A percentile compares a stretch with the other conserved stretches of the same genome.
Conservation (phyloP, 345 rosid species). For the Populus pruinosa region DNA sequence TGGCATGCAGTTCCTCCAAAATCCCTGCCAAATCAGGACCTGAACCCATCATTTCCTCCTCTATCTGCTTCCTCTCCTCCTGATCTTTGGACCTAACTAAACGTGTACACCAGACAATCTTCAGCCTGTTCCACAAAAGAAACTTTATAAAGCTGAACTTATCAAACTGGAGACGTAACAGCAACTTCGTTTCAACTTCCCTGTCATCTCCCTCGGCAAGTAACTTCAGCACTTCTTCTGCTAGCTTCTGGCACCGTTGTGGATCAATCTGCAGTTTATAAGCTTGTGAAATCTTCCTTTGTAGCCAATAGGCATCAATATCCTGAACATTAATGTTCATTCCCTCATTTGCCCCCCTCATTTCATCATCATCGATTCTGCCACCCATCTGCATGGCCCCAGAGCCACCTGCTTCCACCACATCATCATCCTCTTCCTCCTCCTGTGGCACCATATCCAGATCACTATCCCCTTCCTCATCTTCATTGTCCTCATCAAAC, state of each 20-base stretch:
- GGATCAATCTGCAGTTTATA: conserved; percentile 87
- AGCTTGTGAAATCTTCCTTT: conserved; percentile 87
- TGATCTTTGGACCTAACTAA: conserved; percentile 92
- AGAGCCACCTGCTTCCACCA: conserved; percentile 45
- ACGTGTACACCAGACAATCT: conserved; percentile 94
- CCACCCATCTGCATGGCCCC: conserved; percentile 89
- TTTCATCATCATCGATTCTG: conserved; percentile 67
- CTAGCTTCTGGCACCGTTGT: conserved; percentile 77
- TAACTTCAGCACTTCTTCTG: conserved; percentile 87
- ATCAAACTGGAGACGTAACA: conserved; percentile 56
- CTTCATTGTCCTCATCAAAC: conserved; percentile 77
- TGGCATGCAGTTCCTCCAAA: conserved; percentile 89
- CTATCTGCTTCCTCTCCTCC: conserved; percentile 69
- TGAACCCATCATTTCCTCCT: conserved; percentile 71
- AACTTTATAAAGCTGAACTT: conserved; percentile 76
- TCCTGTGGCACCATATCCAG: conserved; percentile 84
- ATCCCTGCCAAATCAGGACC: conserved; percentile 74
- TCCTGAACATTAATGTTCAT: conserved; percentile 78
- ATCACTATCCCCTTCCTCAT: conserved; percentile 87
- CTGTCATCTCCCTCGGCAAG: conserved; percentile 84
- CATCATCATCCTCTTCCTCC: conserved; percentile 72
- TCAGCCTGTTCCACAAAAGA: conserved; percentile 62
- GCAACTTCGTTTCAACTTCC: conserved; percentile 70
- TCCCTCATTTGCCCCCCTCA: conserved; percentile 63
- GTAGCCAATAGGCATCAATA: conserved; percentile 96